Evolutionary conservation across 495 filamentous ascomycete genomes (phyloP).

Genomic region (Apodospora peruviana): DNA sequence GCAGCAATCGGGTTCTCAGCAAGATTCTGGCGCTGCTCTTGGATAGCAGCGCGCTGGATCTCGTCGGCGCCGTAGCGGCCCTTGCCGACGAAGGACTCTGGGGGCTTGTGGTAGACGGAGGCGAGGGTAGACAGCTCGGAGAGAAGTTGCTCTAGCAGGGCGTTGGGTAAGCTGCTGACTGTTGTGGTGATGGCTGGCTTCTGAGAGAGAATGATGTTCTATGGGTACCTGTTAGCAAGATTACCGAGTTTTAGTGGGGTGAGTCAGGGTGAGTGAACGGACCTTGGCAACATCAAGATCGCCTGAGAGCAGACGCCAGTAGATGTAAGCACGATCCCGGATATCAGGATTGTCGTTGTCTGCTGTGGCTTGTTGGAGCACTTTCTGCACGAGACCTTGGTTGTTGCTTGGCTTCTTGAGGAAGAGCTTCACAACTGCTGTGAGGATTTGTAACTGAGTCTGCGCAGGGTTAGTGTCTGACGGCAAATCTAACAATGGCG

Average conservation of each 20-base stretch:
- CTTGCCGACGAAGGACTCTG: conserved; percentile 92
- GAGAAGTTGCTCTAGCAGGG: conserved; percentile 80
- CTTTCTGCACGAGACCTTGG: conserved; percentile 87
- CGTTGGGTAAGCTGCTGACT: conserved; percentile 76
- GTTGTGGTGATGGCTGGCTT: conserved; percentile 93
- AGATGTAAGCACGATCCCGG: conserved; percentile 93
- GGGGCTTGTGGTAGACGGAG: conserved; percentile 98
- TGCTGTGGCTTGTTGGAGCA: conserved; percentile 83
- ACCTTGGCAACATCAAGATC: conserved; percentile 84
- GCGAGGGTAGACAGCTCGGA: conserved; percentile 90
- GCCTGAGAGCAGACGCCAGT: conserved; percentile 94
- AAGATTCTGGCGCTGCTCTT: conserved; percentile 87
- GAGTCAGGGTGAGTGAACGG: conserved; percentile 7
- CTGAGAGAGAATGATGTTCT: conserved; percentile 87
- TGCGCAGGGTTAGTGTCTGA: conserved; percentile 25
- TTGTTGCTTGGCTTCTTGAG: conserved; percentile 86
- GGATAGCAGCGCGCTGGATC: conserved; percentile 91
- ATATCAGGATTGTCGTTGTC: conserved; percentile 98
- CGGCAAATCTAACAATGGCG: not conserved
- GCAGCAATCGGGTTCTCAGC: conserved; percentile 92
- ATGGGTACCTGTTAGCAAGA: conserved; percentile 17
- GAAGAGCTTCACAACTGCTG: conserved; percentile 94
- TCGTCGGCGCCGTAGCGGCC: conserved; percentile 91
- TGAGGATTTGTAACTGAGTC: conserved; percentile 93
- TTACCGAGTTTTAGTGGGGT: not conserved